A percentile compares a stretch with the other conserved stretches of the same genome.
These are phyloP conservation scores for Diversispora eburnea DNA, from an alignment of 192 early-diverging fungal genomes.

Conservation along the genomic window DNA sequence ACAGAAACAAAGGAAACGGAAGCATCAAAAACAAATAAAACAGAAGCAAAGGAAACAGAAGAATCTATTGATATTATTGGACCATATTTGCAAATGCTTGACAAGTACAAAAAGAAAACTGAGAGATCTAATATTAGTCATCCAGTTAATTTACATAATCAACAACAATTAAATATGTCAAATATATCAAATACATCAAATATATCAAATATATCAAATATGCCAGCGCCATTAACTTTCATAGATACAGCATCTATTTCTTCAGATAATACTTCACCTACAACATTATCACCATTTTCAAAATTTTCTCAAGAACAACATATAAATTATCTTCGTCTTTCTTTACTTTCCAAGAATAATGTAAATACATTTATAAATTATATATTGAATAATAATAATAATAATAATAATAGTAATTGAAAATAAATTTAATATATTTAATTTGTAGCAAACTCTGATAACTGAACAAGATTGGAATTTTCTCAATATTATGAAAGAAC, in stretches of 20 bases:
- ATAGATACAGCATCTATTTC: too few relatives aligned
- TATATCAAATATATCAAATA: background rate
- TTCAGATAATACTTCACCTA: background rate
- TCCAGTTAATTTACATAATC: background rate
- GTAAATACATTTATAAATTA: background rate
- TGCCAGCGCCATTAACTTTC: too few relatives aligned
- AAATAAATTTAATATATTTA: background rate
- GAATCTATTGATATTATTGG: conserved; percentile 9
- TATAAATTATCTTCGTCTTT: background rate
- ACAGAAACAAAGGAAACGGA: background rate
- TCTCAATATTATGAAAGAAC: background rate
- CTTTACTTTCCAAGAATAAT: background rate
- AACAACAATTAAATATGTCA: background rate
- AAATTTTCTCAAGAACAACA: conserved; percentile 2
- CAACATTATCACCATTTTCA: background rate
- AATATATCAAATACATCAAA: background rate
- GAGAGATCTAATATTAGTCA: background rate
- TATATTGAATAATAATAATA: background rate
- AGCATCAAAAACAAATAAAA: background rate
- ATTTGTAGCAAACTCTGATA: background rate
- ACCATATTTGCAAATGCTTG: conserved; percentile 14
- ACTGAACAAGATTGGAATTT: background rate
- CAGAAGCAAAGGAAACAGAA: background rate
- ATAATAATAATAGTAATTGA: background rate
- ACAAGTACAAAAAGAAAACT: conserved; percentile 1